Base-by-base conservation (phyloP, 2,329 filamentous ascomycete species). In the Monilinia fructicola region DNA sequence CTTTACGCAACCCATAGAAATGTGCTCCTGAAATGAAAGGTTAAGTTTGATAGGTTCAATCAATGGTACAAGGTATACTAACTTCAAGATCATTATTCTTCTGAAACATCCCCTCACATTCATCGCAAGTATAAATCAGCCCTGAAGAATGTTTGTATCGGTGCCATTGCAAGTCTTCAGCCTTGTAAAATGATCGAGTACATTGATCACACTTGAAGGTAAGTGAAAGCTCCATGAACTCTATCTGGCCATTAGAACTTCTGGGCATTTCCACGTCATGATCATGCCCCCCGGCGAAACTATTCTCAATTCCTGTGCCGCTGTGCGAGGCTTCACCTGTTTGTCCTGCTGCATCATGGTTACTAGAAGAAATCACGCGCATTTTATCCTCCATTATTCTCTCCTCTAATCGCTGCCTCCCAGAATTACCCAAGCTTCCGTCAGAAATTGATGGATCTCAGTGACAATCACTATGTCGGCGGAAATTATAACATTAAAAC, bases 11-110 rank as follows among this genome's bases (percentile, higher is more conserved):
- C 18, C 28, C 18, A 21, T n/a, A 12, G 40, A 59, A 6, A 31
- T 31, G 21, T 59, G 55, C n/a, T 46, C 28, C 40, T 59, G 28
- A 3, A 3, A 14, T 12, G n/a, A 2, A 14, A 50, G 28, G 55
- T 59, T 44, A 31, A 26, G 14, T 31, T 59, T 14, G 11, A 31
- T 4, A 44, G 9, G 28, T 46, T 31, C 26, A 7, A 31, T 18
- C 21, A 4, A n/a, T 7, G 42, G 2, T n/a, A 31, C 44, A 26
- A 9, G 11, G 23, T 31, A 59, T 59, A 59, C 55, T 26, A 59
- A 28, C 55, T 46, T 59, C 55, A 31, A 59, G 26, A 31, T 46
- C 55, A 31, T 59, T 23, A n/a, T 59, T 59, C n/a, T 23, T 59
- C 18, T 40, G 16, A 59, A 59, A 59, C 40, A 59, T 59, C 12